Base-by-base conservation (phyloP, 768 basidiomycete genomes). In the Postia placenta region DNA sequence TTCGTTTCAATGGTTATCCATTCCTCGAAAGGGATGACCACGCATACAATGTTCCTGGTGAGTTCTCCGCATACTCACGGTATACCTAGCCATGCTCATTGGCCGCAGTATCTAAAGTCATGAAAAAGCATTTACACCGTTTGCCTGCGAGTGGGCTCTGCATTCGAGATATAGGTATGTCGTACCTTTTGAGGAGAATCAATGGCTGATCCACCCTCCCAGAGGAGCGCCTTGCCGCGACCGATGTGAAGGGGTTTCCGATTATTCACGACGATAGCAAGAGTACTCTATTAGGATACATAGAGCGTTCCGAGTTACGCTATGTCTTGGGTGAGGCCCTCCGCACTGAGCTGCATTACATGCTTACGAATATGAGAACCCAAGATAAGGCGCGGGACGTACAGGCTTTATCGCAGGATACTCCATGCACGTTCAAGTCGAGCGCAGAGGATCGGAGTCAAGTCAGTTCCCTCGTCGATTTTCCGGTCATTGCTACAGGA, bases 11-110 rank as follows among this genome's bases (percentile, higher is more conserved):
- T 62, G 95, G 94, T 7, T 98, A 87, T 69, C 96, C 96, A 0
- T 93, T 94, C 74, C 71, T 99, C 51, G 95, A 97, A 68, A 94
- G 94, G 61, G 91, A 96, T 52, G 92, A 96, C 62, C 85, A 91
- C 59, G 84, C 89, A 0, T 94, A 89, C 60, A 85, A 95, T 62
- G 87, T 92, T 39, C 80, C 91, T 43, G 91, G 95, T 96, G 58
- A 47, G 17, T 27, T 26, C 15, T n/a, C 11, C 30, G 30, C 30
- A 15, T 33, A 33, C 9, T 33, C n/a, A n/a, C n/a, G n/a, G n/a
- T n/a, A n/a, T n/a, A n/a, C n/a, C n/a, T n/a, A n/a, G n/a, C n/a
- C n/a, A n/a, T n/a, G n/a, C n/a, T n/a, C n/a, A 33, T 33, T 7
- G 30, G 15, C 15, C 7, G 30, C 56, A 92, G 93, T 97, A 19